Percentiles rank a stretch among this genome's conserved stretches.
phyloP scores from a whole-genome alignment of 2,329 filamentous ascomycete species.

The Pseudogymnoascus sp. region DNA sequence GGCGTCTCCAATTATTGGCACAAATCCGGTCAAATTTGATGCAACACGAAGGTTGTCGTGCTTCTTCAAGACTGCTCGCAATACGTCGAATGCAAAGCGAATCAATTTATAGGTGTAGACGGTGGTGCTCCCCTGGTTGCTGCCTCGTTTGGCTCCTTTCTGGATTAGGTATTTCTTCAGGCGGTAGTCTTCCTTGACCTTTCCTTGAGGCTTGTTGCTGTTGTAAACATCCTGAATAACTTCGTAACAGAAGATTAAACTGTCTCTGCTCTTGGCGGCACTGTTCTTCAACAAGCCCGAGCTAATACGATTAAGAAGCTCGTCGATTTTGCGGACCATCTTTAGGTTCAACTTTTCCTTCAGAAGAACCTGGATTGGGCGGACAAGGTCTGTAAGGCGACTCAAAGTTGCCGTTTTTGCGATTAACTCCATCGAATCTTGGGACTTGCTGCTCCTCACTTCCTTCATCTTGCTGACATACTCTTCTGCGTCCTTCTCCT shows the following conservation, averaged over 20 bases:
- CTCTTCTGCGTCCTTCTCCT: constrained; percentile 95
- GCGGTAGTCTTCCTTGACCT: constrained; percentile 52
- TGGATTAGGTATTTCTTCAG: constrained; percentile 73
- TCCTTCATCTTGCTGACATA: constrained; percentile 96
- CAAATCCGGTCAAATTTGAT: constrained; percentile 73
- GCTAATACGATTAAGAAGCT: constrained; percentile 74
- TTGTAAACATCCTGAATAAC: constrained; percentile 82
- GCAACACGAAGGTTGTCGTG: constrained; percentile 73
- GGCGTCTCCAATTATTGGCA: constrained; percentile 83
- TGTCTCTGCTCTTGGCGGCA: constrained; percentile 68
- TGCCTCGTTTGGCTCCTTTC: constrained; percentile 67
- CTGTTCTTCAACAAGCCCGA: constrained; percentile 77
- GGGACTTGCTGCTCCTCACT: constrained; percentile 96
- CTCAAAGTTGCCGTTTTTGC: constrained; percentile 72
- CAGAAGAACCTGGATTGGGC: constrained; percentile 70
- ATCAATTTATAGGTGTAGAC: constrained; percentile 82
- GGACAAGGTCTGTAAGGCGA: constrained; percentile 66
- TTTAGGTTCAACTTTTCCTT: constrained; percentile 77
- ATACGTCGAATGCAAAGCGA: constrained; percentile 78
- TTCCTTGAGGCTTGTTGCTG: constrained; percentile 45
- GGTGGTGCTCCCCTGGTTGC: constrained; percentile 63
- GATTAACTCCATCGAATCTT: constrained; percentile 91
- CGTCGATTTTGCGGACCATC: constrained; percentile 83
- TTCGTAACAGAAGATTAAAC: constrained; percentile 92
- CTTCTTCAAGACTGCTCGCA: constrained; percentile 80